Percentiles rank a stretch among this genome's conserved stretches.
These are phyloP conservation scores for Carpinus viminea DNA, from an alignment of 306 rosid species.

Conservation along the genomic window DNA sequence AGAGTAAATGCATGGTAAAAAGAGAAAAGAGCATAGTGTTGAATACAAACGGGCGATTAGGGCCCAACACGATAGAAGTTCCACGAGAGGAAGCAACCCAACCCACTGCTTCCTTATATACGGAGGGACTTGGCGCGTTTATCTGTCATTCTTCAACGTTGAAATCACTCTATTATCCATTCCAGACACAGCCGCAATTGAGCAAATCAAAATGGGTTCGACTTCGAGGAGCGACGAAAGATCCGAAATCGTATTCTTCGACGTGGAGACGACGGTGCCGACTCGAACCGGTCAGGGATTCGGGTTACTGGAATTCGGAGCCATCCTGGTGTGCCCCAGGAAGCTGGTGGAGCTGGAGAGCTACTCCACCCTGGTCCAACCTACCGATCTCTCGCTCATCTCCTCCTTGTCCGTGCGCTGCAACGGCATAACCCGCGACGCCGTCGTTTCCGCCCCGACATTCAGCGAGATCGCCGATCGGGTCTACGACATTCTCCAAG, in stretches of 20 bases:
- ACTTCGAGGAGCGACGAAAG: conserved; percentile 48
- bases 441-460: conserved; percentile 61
- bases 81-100: not conserved
- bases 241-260: conserved; percentile 86
- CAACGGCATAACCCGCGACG: conserved; percentile 71
- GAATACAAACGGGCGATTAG: not conserved
- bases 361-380: conserved; percentile 70
- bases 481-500: conserved; percentile 84
- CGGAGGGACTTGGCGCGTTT: conserved; percentile 13
- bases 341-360: conserved; percentile 69
- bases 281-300: conserved; percentile 55
- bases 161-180: not conserved
- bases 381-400: conserved; percentile 62
- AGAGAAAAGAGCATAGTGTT: not conserved
- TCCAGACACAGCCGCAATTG: not conserved
- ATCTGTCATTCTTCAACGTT: not conserved
- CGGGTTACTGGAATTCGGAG: conserved; percentile 76
- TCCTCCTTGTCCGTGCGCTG: conserved; percentile 66
- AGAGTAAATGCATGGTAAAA: no score
- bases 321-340: conserved; percentile 83
- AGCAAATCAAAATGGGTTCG: not conserved
- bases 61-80: not conserved
- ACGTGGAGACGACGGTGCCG: conserved; percentile 85
- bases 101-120: not conserved
- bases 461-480: conserved; percentile 60